Conservation (phyloP, 306 rosid genomes). For the Casuarina equisetifolia region DNA sequence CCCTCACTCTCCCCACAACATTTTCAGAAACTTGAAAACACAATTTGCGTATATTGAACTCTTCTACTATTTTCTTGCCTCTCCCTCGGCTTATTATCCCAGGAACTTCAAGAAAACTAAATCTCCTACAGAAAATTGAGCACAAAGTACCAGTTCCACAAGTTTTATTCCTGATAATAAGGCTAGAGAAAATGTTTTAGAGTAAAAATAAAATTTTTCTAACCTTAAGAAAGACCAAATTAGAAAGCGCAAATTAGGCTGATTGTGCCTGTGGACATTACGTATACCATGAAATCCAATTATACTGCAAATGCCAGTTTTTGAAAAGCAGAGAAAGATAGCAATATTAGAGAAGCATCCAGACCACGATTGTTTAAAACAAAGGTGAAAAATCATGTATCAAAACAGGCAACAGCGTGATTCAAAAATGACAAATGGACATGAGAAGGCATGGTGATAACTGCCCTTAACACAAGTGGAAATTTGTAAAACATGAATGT, state of each 20-base stretch:
- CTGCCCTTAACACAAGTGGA: background rate
- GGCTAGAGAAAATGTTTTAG: background rate
- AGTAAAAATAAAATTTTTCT: background rate
- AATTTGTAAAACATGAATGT: conserved; percentile 18
- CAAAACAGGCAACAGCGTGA: background rate
- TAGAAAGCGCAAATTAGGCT: background rate
- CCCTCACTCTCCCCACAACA: background rate
- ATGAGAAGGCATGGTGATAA: conserved; percentile 10
- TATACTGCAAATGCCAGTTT: background rate
- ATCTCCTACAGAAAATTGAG: conserved; percentile 6
- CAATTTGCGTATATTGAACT: background rate
- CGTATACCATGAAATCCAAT: background rate
- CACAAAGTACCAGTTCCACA: background rate
- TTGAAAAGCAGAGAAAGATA: background rate
- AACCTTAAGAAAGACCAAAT: background rate
- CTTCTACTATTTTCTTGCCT: background rate
- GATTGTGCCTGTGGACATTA: background rate
- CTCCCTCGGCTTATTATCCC: conserved; percentile 7
- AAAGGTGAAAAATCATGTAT: background rate
- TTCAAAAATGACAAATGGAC: conserved; percentile 4
- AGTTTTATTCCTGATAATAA: background rate
- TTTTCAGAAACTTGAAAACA: background rate
- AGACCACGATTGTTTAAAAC: conserved; percentile 16
- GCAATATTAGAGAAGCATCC: conserved; percentile 3
- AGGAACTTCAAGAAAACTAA: conserved; percentile 12